phyloP scores from a whole-genome alignment of 2,329 filamentous ascomycete species.

The Aspergillus sojae region DNA sequence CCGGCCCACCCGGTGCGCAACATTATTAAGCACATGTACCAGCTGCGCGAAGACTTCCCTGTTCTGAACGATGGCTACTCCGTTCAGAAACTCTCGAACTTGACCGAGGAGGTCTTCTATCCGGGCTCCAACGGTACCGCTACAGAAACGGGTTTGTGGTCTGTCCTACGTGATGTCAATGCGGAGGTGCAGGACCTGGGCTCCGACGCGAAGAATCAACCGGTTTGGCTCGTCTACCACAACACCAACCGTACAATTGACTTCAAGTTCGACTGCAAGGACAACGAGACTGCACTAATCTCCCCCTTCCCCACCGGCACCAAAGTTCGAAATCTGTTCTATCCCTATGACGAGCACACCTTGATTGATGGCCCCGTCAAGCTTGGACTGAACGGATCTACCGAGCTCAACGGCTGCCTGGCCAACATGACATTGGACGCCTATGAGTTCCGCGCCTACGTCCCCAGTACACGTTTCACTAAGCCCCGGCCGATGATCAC shows the following conservation, averaged over 20 bases:
- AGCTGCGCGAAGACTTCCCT: conserved; percentile 60
- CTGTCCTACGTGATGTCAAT: conserved; percentile 56
- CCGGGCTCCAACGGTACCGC: conserved; percentile 56
- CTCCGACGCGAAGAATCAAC: conserved; percentile 46
- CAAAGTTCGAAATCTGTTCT: conserved; percentile 65
- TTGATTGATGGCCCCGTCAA: conserved; percentile 50
- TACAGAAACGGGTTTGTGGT: conserved; percentile 65
- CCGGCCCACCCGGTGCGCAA: conserved; percentile 64
- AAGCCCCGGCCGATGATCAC: conserved; percentile 61
- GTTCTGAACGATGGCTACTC: conserved; percentile 63
- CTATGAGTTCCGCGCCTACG: conserved; percentile 64
- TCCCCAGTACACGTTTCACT: conserved; percentile 55
- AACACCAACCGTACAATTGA: conserved; percentile 52
- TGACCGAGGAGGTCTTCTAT: conserved; percentile 54
- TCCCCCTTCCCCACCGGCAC: conserved; percentile 58
- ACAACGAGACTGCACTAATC: conserved; percentile 52
- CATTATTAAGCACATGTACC: conserved; percentile 63
- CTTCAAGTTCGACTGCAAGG: conserved; percentile 62
- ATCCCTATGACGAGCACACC: conserved; percentile 60
- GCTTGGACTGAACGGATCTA: conserved; percentile 53
- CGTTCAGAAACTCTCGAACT: conserved; percentile 59
- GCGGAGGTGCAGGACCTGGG: conserved; percentile 56
- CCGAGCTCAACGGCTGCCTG: conserved; percentile 58
- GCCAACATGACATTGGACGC: conserved; percentile 54
- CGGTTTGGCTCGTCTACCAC: conserved; percentile 49